Conservation (phyloP, 495 filamentous ascomycete species). For the Annulohypoxylon moriforme region DNA sequence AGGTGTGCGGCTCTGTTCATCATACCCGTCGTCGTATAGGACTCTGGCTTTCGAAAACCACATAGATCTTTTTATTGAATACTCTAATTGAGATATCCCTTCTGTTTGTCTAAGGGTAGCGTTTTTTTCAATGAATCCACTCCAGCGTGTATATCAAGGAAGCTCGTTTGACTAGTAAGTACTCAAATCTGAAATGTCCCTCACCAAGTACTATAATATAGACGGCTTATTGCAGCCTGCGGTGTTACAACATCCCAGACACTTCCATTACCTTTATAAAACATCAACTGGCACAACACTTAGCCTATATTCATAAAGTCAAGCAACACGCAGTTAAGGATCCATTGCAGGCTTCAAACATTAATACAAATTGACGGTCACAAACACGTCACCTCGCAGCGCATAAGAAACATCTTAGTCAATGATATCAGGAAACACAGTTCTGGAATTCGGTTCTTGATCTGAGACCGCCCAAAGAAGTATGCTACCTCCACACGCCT, state of each 20-base stretch:
- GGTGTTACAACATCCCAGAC: not conserved
- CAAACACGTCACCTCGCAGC: not conserved
- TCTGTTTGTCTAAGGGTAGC: not conserved
- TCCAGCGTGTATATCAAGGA: not conserved
- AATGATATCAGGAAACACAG: slow-evolving; percentile 30
- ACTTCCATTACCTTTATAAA: not conserved
- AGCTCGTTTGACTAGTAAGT: not conserved
- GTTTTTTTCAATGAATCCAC: slow-evolving; percentile 8
- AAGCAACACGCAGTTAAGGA: not conserved
- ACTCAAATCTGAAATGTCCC: not conserved
- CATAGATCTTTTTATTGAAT: slow-evolving; percentile 37
- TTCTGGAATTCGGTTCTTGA: slow-evolving; percentile 24
- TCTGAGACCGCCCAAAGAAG: slow-evolving; percentile 16
- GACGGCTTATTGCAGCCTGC: not conserved
- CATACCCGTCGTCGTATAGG: slow-evolving; percentile 13
- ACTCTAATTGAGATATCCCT: slow-evolving; percentile 40
- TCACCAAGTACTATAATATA: not conserved
- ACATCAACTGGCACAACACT: not conserved
- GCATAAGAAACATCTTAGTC: not conserved
- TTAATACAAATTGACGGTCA: not conserved
- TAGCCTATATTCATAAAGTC: not conserved
- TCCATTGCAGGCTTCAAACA: not conserved
- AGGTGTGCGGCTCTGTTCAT: slow-evolving; percentile 29
- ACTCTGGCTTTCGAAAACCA: slow-evolving; percentile 16
- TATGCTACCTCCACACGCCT: slow-evolving; percentile 25